Percentiles rank a stretch among this genome's conserved stretches.
Conservation (phyloP, 2,329 filamentous ascomycete genomes). For the Verticillium longisporum region DNA sequence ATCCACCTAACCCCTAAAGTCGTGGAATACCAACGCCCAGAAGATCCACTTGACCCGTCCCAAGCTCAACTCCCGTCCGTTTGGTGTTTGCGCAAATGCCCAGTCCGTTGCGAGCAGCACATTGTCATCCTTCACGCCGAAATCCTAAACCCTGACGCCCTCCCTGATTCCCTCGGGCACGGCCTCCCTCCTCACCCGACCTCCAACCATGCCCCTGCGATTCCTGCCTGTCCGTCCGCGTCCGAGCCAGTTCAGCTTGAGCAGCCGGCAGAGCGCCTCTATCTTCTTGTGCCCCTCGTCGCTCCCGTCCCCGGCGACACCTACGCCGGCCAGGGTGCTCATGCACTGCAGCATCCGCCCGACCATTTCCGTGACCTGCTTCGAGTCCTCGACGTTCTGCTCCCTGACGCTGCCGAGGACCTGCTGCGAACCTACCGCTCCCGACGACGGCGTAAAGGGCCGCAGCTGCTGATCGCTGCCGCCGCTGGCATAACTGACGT, state of each 20-base stretch:
- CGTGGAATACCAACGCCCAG: neutral
- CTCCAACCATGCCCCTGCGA: slow-evolving; percentile 80
- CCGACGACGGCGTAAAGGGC: slow-evolving; percentile 42
- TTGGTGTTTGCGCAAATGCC: neutral
- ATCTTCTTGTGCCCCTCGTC: slow-evolving; percentile 74
- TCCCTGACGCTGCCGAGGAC: slow-evolving; percentile 39
- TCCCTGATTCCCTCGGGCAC: slow-evolving; percentile 13
- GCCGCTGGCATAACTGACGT: slow-evolving; percentile 62
- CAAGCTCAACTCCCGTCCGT: neutral
- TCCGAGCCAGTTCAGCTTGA: slow-evolving; percentile 97
- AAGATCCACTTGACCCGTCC: neutral
- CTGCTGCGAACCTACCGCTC: slow-evolving; percentile 5
- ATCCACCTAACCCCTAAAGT: neutral
- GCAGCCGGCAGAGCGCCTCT: slow-evolving; percentile 72
- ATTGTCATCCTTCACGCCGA: slow-evolving; percentile 1
- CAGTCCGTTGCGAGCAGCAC: neutral
- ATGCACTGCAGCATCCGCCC: slow-evolving; percentile 95
- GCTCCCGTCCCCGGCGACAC: slow-evolving; percentile 36
- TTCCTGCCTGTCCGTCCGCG: slow-evolving; percentile 84
- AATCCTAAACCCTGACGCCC: slow-evolving; percentile 27
- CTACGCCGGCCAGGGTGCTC: slow-evolving; percentile 74
- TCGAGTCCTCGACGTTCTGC: slow-evolving; percentile 59
- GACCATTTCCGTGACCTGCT: slow-evolving; percentile 88
- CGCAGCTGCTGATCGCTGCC: slow-evolving; percentile 37
- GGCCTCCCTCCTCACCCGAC: slow-evolving; percentile 42